phyloP scores from a whole-genome alignment of 805 yeast species.

The Schwanniomyces vanrijiae region DNA sequence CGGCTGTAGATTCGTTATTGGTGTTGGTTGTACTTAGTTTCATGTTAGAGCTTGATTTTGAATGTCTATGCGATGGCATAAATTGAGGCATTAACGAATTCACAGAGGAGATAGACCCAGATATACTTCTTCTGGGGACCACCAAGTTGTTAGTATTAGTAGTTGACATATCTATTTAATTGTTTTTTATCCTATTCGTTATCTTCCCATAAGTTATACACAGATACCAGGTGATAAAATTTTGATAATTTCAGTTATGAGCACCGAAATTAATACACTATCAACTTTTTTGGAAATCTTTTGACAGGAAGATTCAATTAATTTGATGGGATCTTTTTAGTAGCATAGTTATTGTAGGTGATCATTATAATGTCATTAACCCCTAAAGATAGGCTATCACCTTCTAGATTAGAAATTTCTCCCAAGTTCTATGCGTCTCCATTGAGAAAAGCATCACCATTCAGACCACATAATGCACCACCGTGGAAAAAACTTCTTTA shows the following conservation, averaged over 20 bases:
- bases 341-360: too few relatives aligned
- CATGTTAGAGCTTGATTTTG: constrained; percentile 14
- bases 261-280: neutral
- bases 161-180: neutral
- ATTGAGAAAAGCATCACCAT: neutral
- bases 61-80: constrained; percentile 5
- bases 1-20: constrained; percentile 12
- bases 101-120: constrained; percentile 10
- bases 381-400: neutral
- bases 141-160: constrained; percentile 6
- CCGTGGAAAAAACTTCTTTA: constrained; percentile 87
- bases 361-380: neutral
- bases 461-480: neutral
- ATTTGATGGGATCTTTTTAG: too few relatives aligned
- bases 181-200: neutral
- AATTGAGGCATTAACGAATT: constrained; percentile 5
- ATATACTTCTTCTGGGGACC: constrained; percentile 15
- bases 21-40: constrained; percentile 18
- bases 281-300: neutral
- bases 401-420: neutral
- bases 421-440: neutral
- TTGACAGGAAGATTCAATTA: neutral
- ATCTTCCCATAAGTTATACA: neutral
- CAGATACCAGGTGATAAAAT: neutral
- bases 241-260: neutral